Evolutionary conservation across 2,329 filamentous ascomycete genomes (phyloP).

Genomic region (Septoria petroselini): DNA sequence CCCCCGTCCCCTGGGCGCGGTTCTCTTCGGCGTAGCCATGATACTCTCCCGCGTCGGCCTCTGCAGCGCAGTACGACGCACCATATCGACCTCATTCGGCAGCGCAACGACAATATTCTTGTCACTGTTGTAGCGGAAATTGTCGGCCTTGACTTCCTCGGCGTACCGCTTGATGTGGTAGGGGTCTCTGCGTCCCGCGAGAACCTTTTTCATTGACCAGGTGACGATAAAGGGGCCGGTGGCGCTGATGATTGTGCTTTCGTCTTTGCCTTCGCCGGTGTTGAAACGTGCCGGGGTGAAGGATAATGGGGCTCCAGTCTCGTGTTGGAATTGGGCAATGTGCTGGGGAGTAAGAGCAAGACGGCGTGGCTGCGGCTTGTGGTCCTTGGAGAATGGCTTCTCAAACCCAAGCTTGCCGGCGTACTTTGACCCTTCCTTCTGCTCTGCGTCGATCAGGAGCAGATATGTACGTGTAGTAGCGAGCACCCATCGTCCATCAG

Average conservation of each 20-base stretch:
- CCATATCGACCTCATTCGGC: constrained; percentile 98
- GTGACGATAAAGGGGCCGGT: constrained; percentile 96
- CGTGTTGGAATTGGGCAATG: constrained; percentile 95
- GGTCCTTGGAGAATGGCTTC: constrained; percentile 84
- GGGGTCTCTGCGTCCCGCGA: constrained; percentile 75
- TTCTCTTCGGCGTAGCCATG: constrained; percentile 44
- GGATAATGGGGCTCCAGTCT: constrained; percentile 78
- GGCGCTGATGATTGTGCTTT: constrained; percentile 94
- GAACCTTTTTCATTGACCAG: constrained; percentile 89
- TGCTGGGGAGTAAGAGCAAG: constrained; percentile 86
- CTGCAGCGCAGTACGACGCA: constrained; percentile 79
- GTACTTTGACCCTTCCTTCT: constrained; percentile 83
- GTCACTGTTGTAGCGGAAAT: constrained; percentile 95
- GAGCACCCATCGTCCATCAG: constrained; percentile 92
- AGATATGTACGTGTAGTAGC: constrained; percentile 94
- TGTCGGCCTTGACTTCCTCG: constrained; percentile 95
- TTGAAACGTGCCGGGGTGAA: constrained; percentile 96
- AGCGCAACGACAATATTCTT: constrained; percentile 97
- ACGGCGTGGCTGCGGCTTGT: constrained; percentile 88
- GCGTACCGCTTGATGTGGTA: constrained; percentile 96
- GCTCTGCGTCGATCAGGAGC: constrained; percentile 84
- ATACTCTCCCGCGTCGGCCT: constrained; percentile 92
- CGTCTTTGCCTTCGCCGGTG: constrained; percentile 69
- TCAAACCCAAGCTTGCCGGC: constrained; percentile 98
- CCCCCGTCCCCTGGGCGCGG: constrained; percentile 40